Percentiles rank a stretch among this genome's conserved stretches.
Evolutionary conservation across 805 yeast genomes (phyloP).

Genomic region (Candida alai): DNA sequence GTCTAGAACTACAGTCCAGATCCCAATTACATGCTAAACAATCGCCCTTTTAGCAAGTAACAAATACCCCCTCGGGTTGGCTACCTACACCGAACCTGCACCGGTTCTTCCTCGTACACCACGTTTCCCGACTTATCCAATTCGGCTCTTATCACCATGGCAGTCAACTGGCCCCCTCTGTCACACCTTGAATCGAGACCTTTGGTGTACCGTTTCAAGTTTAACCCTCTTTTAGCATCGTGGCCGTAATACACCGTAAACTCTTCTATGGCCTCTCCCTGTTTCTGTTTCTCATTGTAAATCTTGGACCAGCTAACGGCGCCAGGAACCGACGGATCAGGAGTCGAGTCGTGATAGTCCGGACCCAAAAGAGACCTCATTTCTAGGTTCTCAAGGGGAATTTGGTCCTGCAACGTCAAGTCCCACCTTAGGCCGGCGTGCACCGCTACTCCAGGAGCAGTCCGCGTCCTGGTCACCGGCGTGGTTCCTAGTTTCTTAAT

Average conservation of each 20-base stretch:
- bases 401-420: constrained; percentile 50
- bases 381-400: constrained; percentile 59
- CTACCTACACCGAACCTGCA: constrained; percentile 20
- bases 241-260: constrained; percentile 70
- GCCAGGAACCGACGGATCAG: constrained; percentile 32
- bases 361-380: constrained; percentile 70
- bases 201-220: constrained; percentile 57
- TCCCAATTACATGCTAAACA: too few species aligned
- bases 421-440: constrained; percentile 84
- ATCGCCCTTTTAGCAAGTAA: too few species aligned
- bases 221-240: constrained; percentile 77
- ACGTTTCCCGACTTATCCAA: constrained; percentile 11
- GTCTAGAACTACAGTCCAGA: not conserved
- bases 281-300: constrained; percentile 47
- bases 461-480: constrained; percentile 35
- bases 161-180: constrained; percentile 66
- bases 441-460: constrained; percentile 51
- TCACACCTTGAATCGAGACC: constrained; percentile 87
- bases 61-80: too few species aligned
- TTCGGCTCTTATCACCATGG: constrained; percentile 47
- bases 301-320: constrained; percentile 55
- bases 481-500: constrained; percentile 61
- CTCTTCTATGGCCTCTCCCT: constrained; percentile 26
- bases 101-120: constrained; percentile 20
- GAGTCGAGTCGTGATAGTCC: constrained; percentile 54